Evolutionary conservation across 495 filamentous ascomycete species (phyloP), one percentile per base, ranked within the genome.

Genomic region (Aspergillus hancockii): DNA sequence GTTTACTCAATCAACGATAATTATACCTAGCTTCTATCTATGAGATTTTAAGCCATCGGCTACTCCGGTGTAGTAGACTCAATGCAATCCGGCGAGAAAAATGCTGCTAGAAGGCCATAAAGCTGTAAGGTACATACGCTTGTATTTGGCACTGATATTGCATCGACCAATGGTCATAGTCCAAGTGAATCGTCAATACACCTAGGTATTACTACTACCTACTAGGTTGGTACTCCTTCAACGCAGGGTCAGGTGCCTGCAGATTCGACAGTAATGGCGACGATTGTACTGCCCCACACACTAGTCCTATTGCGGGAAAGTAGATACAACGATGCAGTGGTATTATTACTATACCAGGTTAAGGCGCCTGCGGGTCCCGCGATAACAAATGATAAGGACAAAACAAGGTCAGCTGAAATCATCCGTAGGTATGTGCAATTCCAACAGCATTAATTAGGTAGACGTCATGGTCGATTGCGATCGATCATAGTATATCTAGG

Each of bases 1-100:
- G 74, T 19, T 74, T 79, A 52, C 76, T 96, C 63, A 77, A 79
- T 62, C 84, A 88, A 70, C 80, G 87, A 62, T 93, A 71, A 83
- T 58, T 13, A 6, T 34, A 23, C 8, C 12, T 28, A 1, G 9
- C 23, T 18, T 12, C 7, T 6, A n/a, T n/a, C 3, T 41, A 3
- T 41, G 16, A 18, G 16, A 41, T 41, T 41, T 7, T n/a, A 41
- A 41, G 38, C 38, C 5, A 41, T n/a, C 14, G 14, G 38, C 7
- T 7, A 41, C 38, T 41, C 38, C 12, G 16, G 38, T 41, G 16
- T 14, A 41, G 38, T 41, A 14, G 16, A 41, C 13, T 36, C 4
- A 3, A 2, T 36, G 12, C 34, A 36, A 18, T 14, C 38, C 38
- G 12, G 38, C 10, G 3, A 9, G 12, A 10, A 10, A 14, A 36